Base-by-base conservation (phyloP, 108 stramenopile species). In the Pseudonitzschia pungens region DNA sequence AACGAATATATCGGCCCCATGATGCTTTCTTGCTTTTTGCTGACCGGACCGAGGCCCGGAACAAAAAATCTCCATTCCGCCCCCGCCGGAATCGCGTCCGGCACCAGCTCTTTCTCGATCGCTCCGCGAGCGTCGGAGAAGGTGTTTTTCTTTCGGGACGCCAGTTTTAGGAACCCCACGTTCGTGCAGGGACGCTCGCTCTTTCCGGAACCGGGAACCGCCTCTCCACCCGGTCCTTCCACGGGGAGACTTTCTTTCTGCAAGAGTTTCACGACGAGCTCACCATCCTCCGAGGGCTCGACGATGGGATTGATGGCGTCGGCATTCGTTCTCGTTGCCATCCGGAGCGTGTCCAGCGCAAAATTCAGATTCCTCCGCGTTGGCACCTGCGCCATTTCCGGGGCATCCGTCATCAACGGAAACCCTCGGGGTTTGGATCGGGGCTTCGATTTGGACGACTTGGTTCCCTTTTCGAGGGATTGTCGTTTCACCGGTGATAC, bases 21-120 rank as follows among this genome's bases (percentile, higher is more conserved):
- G 27, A 66, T 82, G 0, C 44, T 52, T 75, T 93, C 92, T 76
- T 93, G 92, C 57, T 87, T 89, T 14, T 69, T 21, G 45, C 85
- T 89, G 20, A 93, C 76, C 14, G 92, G 92, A n/a, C 92, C 92
- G 40, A 93, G 69, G 24, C 71, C 75, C 31, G 92, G 90, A 12
- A 91, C 73, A 43, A 87, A 83, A 69, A 93, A 93, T 64, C 84
- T 83, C 92, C 92, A 93, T 52, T 71, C 24, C 5, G 12, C 44
- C 27, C 32, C 21, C 11, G 52, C 11, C 12, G 81, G 68, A 67
- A 89, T 32, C 51, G 64, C 33, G 68, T 87, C 86, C 21, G 77
- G 74, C 51, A 90, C 87, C 58, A 91, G 74, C 4, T 93, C 88
- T 41, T 67, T 57, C 60, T 85, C 77, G 22, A 91, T 85, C 14